Conservation (phyloP, 257 asterid species). For the Petrea volubilis region DNA sequence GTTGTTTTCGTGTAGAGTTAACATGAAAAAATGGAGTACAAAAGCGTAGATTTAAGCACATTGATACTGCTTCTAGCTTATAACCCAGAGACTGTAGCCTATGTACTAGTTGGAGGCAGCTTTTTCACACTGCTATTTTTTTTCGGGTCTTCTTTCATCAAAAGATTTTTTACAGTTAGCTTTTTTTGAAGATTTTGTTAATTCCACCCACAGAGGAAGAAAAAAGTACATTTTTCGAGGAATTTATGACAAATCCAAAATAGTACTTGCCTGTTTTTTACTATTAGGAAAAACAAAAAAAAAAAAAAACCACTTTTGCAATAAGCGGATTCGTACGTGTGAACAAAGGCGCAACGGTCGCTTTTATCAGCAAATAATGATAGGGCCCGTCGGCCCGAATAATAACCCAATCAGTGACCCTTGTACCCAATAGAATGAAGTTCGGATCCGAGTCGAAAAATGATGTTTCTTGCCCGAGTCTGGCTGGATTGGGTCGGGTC, state of each 20-base stretch:
- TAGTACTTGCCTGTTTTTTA: background rate
- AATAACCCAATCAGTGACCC: too few species aligned
- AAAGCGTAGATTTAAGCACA: constrained; percentile 22
- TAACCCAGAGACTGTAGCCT: background rate
- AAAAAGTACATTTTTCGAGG: constrained; percentile 36
- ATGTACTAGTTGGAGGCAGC: constrained; percentile 12
- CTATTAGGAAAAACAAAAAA: background rate
- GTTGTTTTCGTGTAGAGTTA: background rate
- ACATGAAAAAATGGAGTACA: background rate
- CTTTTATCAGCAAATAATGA: background rate
- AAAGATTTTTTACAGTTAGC: background rate
- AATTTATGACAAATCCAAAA: constrained; percentile 10
- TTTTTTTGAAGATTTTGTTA: background rate
- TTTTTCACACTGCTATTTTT: constrained; percentile 4
- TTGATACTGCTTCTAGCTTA: constrained; percentile 16
- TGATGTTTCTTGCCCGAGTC: too few species aligned
- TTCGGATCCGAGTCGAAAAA: background rate
- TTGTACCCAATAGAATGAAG: too few species aligned
- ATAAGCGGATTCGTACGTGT: constrained; percentile 5
- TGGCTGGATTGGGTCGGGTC: too few species aligned
- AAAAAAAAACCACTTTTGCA: background rate
- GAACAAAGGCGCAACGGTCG: background rate
- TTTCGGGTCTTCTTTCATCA: background rate
- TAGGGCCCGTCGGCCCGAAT: background rate
- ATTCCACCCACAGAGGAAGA: background rate